Percentiles rank a stretch among this genome's conserved stretches.
phyloP scores from a whole-genome alignment of 495 filamentous ascomycete genomes.

The Penicillium longicatenatum region DNA sequence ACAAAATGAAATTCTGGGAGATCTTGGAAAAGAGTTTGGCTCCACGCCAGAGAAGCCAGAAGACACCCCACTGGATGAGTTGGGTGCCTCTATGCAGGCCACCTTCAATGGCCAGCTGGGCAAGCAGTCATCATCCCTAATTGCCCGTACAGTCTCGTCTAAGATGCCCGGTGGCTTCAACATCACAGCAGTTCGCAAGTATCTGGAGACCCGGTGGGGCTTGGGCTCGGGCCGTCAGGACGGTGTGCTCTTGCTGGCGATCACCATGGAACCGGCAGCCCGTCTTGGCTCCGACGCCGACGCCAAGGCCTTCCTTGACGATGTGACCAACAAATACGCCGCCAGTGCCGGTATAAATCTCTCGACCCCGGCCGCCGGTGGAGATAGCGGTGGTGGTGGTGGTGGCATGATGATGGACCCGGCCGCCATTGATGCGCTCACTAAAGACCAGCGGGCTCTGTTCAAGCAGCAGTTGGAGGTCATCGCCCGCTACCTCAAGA shows the following conservation, averaged over 20 bases:
- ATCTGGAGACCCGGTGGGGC: slow-evolving; percentile 92
- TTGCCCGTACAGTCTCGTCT: slow-evolving; percentile 92
- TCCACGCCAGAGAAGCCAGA: slow-evolving; percentile 98
- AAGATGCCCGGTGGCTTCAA: slow-evolving; percentile 99
- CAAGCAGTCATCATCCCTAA: slow-evolving; percentile 92
- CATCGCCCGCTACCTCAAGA: slow-evolving; percentile 92
- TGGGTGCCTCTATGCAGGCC: slow-evolving; percentile 93
- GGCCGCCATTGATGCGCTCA: slow-evolving; percentile 92
- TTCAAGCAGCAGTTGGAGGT: slow-evolving; percentile 98
- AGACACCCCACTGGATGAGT: slow-evolving; percentile 93
- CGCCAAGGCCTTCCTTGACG: slow-evolving; percentile 88
- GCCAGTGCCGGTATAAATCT: slow-evolving; percentile 80
- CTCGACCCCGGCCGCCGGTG: slow-evolving; percentile 72
- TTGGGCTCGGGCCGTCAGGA: slow-evolving; percentile 87
- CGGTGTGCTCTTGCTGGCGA: slow-evolving; percentile 81
- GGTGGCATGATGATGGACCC: slow-evolving; percentile 99
- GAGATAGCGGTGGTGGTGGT: slow-evolving; percentile 68
- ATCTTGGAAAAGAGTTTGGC: slow-evolving; percentile 97
- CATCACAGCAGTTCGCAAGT: slow-evolving; percentile 91
- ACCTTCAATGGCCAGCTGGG: slow-evolving; percentile 98
- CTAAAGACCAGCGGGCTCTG: slow-evolving; percentile 88
- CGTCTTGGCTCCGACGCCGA: slow-evolving; percentile 88
- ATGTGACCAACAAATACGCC: slow-evolving; percentile 87
- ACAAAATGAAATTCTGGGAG: slow-evolving; percentile 93
- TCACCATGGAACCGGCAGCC: slow-evolving; percentile 88